Evolutionary conservation across 129 eudicot genomes (phyloP), one percentile per base, ranked within the genome.

Genomic region (Calendula officinalis): DNA sequence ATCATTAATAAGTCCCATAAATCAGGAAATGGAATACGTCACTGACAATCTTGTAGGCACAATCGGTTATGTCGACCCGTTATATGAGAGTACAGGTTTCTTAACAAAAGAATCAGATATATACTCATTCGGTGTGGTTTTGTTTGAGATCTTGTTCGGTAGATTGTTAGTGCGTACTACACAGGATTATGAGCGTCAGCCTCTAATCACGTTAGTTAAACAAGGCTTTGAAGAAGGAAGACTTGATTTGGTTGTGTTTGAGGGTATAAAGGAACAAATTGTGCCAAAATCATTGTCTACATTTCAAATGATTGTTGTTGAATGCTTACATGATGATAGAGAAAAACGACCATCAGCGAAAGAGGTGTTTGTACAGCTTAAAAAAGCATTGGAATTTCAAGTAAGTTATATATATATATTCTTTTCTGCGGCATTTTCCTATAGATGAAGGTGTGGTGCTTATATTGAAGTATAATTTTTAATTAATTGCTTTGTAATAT

Each of bases 141-240:
- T 64, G 35, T 47, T 48, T 14, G 58, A 47, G 44, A 17, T 64
- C 5, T 47, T 64, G 57, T 47, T 8, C 8, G 69, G 69, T 5
- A 46, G 34, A 50, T 7, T 47, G 6, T 3, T 1, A 13, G 30
- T 22, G 30, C 0, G 2, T 0, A 12, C 1, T 4, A 15, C 6
- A 4, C 4, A 35, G 3, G 6, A 57, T 13, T 30, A 13, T 3
- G 2, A 0, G 14, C 3, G 3, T 6, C 7, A 8, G 10, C 4
- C 10, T 37, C 34, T 57, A 15, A 5, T 14, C 7, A 4, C 0
- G 4, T 5, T 11, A 8, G 40, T 32, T 54, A 32, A 1, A 11
- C 3, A 4, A 3, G 1, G 7, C 14, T 8, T 32, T 7, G 3
- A 3, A 0, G 14, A 38, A 7, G 64, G 49, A 39, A 16, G 3